Base-by-base conservation (phyloP, 2,329 filamentous ascomycete genomes). In the Alternaria tenuissima region DNA sequence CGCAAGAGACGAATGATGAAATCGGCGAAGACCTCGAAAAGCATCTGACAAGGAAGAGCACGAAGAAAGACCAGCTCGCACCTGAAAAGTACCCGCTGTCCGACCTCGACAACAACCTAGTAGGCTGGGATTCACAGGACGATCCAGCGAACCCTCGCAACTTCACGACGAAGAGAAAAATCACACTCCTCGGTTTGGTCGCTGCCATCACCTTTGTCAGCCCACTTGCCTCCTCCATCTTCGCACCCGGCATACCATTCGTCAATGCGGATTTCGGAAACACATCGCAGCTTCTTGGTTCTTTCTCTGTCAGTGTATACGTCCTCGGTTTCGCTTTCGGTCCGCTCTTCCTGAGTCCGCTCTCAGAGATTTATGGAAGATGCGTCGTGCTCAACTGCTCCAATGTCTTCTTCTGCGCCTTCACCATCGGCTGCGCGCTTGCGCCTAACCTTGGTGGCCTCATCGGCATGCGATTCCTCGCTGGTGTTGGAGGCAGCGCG, bases 321-420 rank as follows among this genome's bases (percentile, higher is more conserved):
- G 57, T 79, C 7, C 62, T 80, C 3, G 78, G 77, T 1, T 79
- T 75, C 55, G 65, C 72, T 20, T 62, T 71, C 4, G 76, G 74
- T 0, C 73, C 75, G 1, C 67, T 78, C 11, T 69, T 77, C 38
- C 55, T 78, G 12, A 71, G 68, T n/a, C 75, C 76, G 1, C 67
- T 78, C 1, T 73, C 69, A 22, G 76, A 78, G 42, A 74, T 78
- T 12, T 77, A 76, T 54, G 76, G 76, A 8, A 71, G 76, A 18
- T 66, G 67, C 30, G 65, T 76, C 14, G 61, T 78, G 7, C 64
- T 77, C 30, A 72, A 78, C 56, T 38, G 61, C 32, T 64, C 71
- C 26, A 87, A 84, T 63, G 51, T 85, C 4, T 81, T 82, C 79
- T 86, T 86, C 68, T 75, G 86, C 5, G 65, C 79, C 20, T 85